A percentile compares a stretch with the other conserved stretches of the same genome.
phyloP scores from a whole-genome alignment of 1,284 basidiomycete species.

The Ceratobasidium papillatum region DNA sequence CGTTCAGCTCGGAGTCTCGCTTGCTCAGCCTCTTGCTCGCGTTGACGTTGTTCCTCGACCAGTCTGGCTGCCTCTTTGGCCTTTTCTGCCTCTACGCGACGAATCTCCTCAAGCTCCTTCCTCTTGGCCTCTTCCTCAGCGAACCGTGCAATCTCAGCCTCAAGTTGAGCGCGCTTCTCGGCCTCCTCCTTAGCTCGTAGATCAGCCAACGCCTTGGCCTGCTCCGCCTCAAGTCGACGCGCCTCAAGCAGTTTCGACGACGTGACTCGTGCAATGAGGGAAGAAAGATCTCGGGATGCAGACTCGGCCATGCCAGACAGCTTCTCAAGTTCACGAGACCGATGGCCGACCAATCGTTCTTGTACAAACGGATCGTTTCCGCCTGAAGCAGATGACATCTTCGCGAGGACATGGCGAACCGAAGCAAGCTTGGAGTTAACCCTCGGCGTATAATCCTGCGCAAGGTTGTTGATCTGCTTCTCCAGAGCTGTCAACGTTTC shows the following conservation, averaged over 20 bases:
- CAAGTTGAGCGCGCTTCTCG: conserved; percentile 24
- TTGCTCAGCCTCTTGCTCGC: conserved; percentile 45
- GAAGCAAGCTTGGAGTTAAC: conserved; percentile 25
- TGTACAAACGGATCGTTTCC: conserved; percentile 28
- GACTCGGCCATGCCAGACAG: conserved; percentile 19
- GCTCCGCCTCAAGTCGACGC: conserved; percentile 53
- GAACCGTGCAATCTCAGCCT: conserved; percentile 44
- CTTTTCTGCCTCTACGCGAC: conserved; percentile 51
- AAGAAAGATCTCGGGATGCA: conserved; percentile 11
- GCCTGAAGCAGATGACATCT: conserved; percentile 33
- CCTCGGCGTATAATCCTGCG: conserved; percentile 15
- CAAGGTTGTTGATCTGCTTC: conserved; percentile 11
- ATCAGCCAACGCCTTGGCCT: conserved; percentile 18
- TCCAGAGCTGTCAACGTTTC: conserved; percentile 8
- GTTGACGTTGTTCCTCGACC: conserved; percentile 40
- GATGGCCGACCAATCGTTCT: conserved; percentile 28
- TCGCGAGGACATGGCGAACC: conserved; percentile 23
- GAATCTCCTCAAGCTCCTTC: conserved; percentile 51
- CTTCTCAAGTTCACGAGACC: conserved; percentile 28
- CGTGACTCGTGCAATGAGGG: conserved; percentile 8
- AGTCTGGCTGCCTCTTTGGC: conserved; percentile 49
- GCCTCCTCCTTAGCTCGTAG: conserved; percentile 29
- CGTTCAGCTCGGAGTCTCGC: conserved; percentile 44
- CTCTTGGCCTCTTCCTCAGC: conserved; percentile 51
- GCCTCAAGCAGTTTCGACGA: conserved; percentile 44